Conservation (phyloP, 352 stramenopile genomes). For the Phytophthora capsici region DNA sequence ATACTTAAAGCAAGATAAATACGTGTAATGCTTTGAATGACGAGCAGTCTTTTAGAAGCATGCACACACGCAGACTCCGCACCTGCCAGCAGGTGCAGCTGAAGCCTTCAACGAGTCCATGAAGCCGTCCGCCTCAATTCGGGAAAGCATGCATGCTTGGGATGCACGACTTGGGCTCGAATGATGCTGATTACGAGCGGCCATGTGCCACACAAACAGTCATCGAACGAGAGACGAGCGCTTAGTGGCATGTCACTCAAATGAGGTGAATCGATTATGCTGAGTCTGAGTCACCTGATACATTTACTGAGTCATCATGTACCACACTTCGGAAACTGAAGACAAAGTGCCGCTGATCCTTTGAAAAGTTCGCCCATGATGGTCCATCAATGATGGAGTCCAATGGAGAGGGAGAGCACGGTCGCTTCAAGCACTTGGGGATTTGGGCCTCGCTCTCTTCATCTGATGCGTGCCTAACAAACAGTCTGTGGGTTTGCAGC, state of each 20-base stretch:
- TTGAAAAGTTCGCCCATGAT: not conserved
- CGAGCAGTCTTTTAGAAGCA: too few species aligned
- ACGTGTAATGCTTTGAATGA: too few species aligned
- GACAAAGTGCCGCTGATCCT: not conserved
- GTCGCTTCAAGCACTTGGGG: not conserved
- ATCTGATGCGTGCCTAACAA: not conserved
- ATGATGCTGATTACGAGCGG: slow-evolving; percentile 4
- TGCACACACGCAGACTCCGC: not conserved
- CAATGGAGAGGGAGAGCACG: not conserved
- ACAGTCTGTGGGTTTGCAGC: too few species aligned
- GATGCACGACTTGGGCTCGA: not conserved
- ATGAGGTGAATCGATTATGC: not conserved
- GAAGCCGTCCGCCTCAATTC: slow-evolving; percentile 5
- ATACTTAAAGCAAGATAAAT: slow-evolving; percentile 9
- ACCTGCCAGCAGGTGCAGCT: not conserved
- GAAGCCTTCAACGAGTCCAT: slow-evolving; percentile 2
- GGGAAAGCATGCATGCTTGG: not conserved
- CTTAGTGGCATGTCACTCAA: slow-evolving; percentile 1
- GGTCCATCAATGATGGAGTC: too few species aligned
- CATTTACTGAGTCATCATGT: slow-evolving; percentile 6
- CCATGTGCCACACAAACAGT: not conserved
- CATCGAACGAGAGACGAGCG: not conserved
- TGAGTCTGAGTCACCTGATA: slow-evolving; percentile 10
- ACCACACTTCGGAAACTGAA: slow-evolving; percentile 10
- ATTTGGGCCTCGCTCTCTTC: not conserved